phyloP scores from a whole-genome alignment of 495 filamentous ascomycete species.

The Penicillium waksmanii region DNA sequence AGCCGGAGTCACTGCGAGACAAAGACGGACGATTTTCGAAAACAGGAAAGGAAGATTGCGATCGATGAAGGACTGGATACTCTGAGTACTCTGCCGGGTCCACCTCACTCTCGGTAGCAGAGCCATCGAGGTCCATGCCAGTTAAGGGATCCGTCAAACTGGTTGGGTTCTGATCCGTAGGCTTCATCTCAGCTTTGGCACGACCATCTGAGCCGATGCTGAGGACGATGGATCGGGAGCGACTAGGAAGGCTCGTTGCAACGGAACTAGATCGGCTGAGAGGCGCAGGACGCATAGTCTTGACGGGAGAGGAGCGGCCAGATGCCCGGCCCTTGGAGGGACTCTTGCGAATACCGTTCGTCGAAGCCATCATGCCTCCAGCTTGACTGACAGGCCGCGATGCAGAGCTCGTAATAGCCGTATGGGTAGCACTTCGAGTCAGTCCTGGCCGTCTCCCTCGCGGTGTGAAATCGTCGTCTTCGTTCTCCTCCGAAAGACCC shows the following conservation, averaged over 20 bases:
- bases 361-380: slow-evolving; percentile 37
- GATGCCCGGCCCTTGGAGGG: slow-evolving; percentile 49
- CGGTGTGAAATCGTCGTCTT: slow-evolving; percentile 48
- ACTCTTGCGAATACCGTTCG: slow-evolving; percentile 48
- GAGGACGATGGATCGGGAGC: slow-evolving; percentile 61
- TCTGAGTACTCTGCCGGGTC: slow-evolving; percentile 69
- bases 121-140: slow-evolving; percentile 52
- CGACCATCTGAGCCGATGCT: slow-evolving; percentile 72
- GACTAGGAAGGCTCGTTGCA: slow-evolving; percentile 35
- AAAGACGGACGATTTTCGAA: slow-evolving; percentile 54
- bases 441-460: slow-evolving; percentile 55
- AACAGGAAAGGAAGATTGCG: slow-evolving; percentile 63
- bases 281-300: slow-evolving; percentile 35
- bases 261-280: slow-evolving; percentile 38
- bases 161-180: slow-evolving; percentile 51
- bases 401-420: slow-evolving; percentile 33
- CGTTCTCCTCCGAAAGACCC: slow-evolving; percentile 41
- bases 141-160: slow-evolving; percentile 46
- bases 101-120: slow-evolving; percentile 51
- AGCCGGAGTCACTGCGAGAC: slow-evolving; percentile 59
- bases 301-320: slow-evolving; percentile 45
- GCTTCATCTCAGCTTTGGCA: slow-evolving; percentile 70
- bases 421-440: slow-evolving; percentile 61
- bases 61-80: slow-evolving; percentile 65
- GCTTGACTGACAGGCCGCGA: slow-evolving; percentile 36